phyloP scores from a whole-genome alignment of 331 rosid species.

The Arachis monticola region DNA sequence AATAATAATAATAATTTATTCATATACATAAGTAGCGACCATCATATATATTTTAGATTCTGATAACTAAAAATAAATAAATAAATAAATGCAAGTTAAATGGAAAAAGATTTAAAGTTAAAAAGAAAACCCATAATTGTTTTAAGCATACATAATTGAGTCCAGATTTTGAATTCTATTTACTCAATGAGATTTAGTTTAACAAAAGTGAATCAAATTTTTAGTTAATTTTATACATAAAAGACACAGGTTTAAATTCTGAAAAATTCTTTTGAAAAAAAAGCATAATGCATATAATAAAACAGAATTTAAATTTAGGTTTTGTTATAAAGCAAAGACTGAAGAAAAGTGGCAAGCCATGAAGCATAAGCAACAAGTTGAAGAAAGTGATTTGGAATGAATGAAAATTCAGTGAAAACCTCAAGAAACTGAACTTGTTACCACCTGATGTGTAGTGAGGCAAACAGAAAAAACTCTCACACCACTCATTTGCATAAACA shows the following conservation, averaged over 20 bases:
- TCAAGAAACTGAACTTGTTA: slow-evolving; percentile 36
- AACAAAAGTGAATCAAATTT: too few relatives aligned
- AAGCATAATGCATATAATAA: too few relatives aligned
- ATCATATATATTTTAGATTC: neutral
- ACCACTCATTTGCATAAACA: slow-evolving; percentile 43
- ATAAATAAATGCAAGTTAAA: neutral
- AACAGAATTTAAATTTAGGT: too few relatives aligned
- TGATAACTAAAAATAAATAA: neutral
- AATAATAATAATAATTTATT: neutral
- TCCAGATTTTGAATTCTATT: too few relatives aligned
- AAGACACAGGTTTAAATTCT: too few relatives aligned
- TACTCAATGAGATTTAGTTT: too few relatives aligned
- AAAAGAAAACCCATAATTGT: neutral
- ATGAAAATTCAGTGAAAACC: slow-evolving; percentile 42
- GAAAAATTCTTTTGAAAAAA: too few relatives aligned
- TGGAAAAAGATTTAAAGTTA: neutral
- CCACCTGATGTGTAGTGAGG: slow-evolving; percentile 33
- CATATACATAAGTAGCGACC: neutral
- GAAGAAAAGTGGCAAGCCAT: neutral
- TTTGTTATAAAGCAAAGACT: neutral
- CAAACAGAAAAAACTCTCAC: slow-evolving; percentile 37
- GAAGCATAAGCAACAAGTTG: neutral
- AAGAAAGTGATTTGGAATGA: slow-evolving; percentile 23
- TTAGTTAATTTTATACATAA: too few relatives aligned
- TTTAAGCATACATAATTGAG: neutral